phyloP scores from a whole-genome alignment of 371 early-diverging fungal genomes.

The Ecytonucleospora hepatopenaei region DNA sequence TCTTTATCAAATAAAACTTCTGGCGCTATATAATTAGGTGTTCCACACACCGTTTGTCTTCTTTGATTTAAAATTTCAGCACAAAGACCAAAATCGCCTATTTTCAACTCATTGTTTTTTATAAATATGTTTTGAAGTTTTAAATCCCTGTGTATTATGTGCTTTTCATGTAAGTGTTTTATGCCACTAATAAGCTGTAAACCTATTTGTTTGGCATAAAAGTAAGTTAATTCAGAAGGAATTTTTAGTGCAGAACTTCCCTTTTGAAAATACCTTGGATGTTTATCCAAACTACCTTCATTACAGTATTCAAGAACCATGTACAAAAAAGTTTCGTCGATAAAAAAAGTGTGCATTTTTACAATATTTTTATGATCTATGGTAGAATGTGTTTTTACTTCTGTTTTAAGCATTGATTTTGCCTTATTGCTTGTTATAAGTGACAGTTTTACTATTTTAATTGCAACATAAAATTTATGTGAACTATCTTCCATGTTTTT shows the following conservation, averaged over 20 bases:
- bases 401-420: slow-evolving; percentile 59
- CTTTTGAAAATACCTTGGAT: too few relatives aligned
- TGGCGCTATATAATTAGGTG: slow-evolving; percentile 94
- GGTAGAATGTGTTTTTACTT: slow-evolving; percentile 70
- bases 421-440: slow-evolving; percentile 40
- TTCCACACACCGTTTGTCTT: slow-evolving; percentile 78
- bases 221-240: slow-evolving; percentile 68
- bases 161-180: slow-evolving; percentile 68
- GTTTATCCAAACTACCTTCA: slow-evolving; percentile 71
- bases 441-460: slow-evolving; percentile 63
- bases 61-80: slow-evolving; percentile 58
- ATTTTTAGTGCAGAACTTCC: slow-evolving; percentile 69
- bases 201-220: slow-evolving; percentile 74
- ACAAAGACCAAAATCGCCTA: slow-evolving; percentile 90
- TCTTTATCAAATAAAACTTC: slow-evolving; percentile 73
- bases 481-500: too few relatives aligned
- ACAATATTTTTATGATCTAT: slow-evolving; percentile 74
- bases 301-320: slow-evolving; percentile 84
- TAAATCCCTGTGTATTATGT: slow-evolving; percentile 85
- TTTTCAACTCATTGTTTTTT: slow-evolving; percentile 67
- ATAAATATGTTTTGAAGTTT: slow-evolving; percentile 88
- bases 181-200: slow-evolving; percentile 70
- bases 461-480: slow-evolving; percentile 60
- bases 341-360: slow-evolving; percentile 68
- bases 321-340: slow-evolving; percentile 73